Conservation (phyloP, 1,284 basidiomycete species). For the Irpex sp. region DNA sequence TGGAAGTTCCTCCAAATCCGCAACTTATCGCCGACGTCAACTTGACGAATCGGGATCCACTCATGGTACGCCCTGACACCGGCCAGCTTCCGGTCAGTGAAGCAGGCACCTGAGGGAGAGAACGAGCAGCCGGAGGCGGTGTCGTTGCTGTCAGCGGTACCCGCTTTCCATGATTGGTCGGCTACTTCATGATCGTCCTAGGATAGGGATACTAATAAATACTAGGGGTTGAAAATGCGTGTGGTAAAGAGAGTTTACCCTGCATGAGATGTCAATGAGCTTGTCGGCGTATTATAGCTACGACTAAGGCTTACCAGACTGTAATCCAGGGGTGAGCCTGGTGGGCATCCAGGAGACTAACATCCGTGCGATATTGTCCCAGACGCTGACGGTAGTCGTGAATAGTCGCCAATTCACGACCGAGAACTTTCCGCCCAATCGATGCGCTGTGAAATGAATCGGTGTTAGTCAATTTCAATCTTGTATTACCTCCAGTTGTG, state of each 20-base stretch:
- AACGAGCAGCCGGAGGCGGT: constrained; percentile 50
- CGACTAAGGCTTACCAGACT: constrained; percentile 41
- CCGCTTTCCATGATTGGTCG: constrained; percentile 63
- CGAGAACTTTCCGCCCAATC: constrained; percentile 46
- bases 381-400: constrained; percentile 60
- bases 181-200: constrained; percentile 63
- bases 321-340: constrained; percentile 54
- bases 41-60: constrained; percentile 69
- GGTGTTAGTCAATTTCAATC: neutral
- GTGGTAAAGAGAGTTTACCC: constrained; percentile 1
- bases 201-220: neutral
- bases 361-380: constrained; percentile 57
- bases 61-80: constrained; percentile 66
- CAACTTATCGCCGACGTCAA: constrained; percentile 55
- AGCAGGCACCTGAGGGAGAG: constrained; percentile 52
- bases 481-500: neutral
- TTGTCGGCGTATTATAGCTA: neutral
- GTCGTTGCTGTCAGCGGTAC: constrained; percentile 62
- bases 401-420: constrained; percentile 58
- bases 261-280: neutral
- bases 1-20: constrained; percentile 69
- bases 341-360: constrained; percentile 47
- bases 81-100: constrained; percentile 61
- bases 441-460: constrained; percentile 27
- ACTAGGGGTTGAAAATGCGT: neutral